These are phyloP conservation scores for Cordyceps cicadae DNA, from an alignment of 2,329 filamentous ascomycete genomes.

Conservation along the genomic window DNA sequence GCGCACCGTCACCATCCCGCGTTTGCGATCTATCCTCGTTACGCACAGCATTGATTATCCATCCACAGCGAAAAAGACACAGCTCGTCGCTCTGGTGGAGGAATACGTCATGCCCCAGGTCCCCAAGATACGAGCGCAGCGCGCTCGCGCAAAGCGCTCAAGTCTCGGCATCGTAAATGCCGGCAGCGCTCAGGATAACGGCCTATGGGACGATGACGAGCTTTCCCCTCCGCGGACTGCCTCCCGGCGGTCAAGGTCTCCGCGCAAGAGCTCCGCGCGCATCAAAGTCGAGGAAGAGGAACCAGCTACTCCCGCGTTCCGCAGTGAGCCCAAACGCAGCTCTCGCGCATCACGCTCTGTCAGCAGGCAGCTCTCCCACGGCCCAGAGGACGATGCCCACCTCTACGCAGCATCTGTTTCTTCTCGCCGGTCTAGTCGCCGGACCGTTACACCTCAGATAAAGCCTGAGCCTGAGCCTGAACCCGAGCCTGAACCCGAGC, in stretches of 20 bases:
- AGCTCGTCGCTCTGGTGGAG: slow-evolving; percentile 78
- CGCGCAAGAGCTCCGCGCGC: slow-evolving; percentile 44
- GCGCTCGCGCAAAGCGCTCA: slow-evolving; percentile 73
- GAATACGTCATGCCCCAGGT: slow-evolving; percentile 71
- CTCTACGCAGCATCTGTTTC: slow-evolving; percentile 23
- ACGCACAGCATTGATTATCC: slow-evolving; percentile 80
- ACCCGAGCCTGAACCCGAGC: slow-evolving; percentile 39
- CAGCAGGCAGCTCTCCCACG: slow-evolving; percentile 45
- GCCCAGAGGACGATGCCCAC: slow-evolving; percentile 26
- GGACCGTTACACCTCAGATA: slow-evolving; percentile 43
- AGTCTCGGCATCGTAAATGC: slow-evolving; percentile 74
- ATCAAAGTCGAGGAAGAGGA: slow-evolving; percentile 47
- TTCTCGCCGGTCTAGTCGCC: slow-evolving; percentile 38
- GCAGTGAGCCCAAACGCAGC: slow-evolving; percentile 42
- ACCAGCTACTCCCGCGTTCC: slow-evolving; percentile 25
- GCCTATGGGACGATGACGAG: slow-evolving; percentile 53
- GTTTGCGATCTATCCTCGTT: slow-evolving; percentile 83
- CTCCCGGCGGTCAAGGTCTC: slow-evolving; percentile 45
- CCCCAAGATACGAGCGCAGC: slow-evolving; percentile 63
- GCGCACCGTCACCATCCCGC: slow-evolving; percentile 72
- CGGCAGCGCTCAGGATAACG: slow-evolving; percentile 56
- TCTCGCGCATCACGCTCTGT: slow-evolving; percentile 46
- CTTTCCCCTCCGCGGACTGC: slow-evolving; percentile 40
- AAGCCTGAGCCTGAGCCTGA: slow-evolving; percentile 36
- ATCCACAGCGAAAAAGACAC: slow-evolving; percentile 81